These are phyloP conservation scores for Pseudogymnoascus sp. DNA, from an alignment of 2,329 filamentous ascomycete species.

Conservation along the genomic window DNA sequence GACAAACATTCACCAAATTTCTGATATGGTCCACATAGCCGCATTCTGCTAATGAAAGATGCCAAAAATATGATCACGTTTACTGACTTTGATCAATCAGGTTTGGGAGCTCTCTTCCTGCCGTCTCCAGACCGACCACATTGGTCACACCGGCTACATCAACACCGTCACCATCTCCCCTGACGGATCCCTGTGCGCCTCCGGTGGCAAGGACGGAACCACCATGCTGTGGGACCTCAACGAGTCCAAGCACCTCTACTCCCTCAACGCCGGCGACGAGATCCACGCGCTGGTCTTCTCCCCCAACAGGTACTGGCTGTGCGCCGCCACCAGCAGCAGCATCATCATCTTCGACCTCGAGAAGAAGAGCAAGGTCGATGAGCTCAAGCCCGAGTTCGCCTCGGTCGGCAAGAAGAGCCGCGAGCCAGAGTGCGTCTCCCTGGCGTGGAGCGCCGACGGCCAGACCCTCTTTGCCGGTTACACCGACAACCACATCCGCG, in stretches of 20 bases:
- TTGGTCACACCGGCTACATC: constrained; percentile 99
- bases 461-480: constrained; percentile 99
- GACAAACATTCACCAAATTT: constrained; percentile 87
- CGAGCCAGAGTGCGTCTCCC: constrained; percentile 93
- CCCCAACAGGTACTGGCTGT: constrained; percentile 99
- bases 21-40: constrained; percentile 71
- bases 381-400: constrained; percentile 98
- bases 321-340: constrained; percentile 90
- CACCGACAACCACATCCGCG: constrained; percentile 98
- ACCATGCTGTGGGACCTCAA: constrained; percentile 99
- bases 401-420: constrained; percentile 95
- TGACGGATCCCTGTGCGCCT: constrained; percentile 97
- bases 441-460: constrained; percentile 97
- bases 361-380: constrained; percentile 99
- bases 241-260: constrained; percentile 99
- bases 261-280: constrained; percentile 97
- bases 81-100: constrained; percentile 40
- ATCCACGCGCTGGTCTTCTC: constrained; percentile 99
- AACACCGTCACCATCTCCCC: constrained; percentile 99
- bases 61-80: constrained; percentile 11
- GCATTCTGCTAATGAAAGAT: constrained; percentile 17
- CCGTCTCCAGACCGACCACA: constrained; percentile 99
- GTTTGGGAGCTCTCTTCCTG: constrained; percentile 99
- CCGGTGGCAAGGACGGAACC: constrained; percentile 98
- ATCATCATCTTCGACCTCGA: constrained; percentile 99